Evolutionary conservation across 1,284 basidiomycete genomes (phyloP).

Genomic region (Cutaneotrichosporon sp.): DNA sequence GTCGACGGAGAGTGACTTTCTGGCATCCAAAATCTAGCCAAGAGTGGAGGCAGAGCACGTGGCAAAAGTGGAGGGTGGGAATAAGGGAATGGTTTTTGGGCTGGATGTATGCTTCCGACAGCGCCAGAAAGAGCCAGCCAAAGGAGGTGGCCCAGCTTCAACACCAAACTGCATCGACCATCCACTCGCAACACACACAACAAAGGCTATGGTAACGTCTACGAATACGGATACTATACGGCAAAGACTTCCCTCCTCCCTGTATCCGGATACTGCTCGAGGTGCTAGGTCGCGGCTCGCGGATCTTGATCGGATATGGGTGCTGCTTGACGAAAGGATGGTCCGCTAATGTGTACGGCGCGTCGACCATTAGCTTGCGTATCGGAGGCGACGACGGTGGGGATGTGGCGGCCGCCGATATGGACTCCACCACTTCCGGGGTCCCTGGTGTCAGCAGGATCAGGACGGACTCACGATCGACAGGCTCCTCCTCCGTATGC

Average conservation of each 20-base stretch:
- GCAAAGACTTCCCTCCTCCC: not conserved
- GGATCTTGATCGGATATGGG: not conserved
- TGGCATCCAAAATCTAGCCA: constrained; percentile 9
- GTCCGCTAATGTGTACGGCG: not conserved
- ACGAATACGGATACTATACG: not conserved
- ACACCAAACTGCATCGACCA: no score
- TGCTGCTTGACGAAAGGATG: not conserved
- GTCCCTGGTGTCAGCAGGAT: not conserved
- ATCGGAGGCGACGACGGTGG: not conserved
- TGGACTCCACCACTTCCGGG: not conserved
- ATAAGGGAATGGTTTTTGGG: not conserved
- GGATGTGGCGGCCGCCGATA: not conserved
- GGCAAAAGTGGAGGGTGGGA: not conserved
- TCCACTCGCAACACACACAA: no score
- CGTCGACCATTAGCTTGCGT: not conserved
- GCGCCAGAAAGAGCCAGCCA: not conserved
- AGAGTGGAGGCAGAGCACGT: not conserved
- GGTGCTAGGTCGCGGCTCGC: not conserved
- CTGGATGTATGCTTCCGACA: not conserved
- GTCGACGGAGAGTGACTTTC: not conserved
- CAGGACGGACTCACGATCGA: not conserved
- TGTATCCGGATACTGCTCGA: not conserved
- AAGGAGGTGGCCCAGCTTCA: not conserved
- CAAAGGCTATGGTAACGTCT: not conserved
- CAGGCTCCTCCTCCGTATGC: not conserved